Conservation (phyloP, 805 yeast species). For the Wickerhamomyces alni region DNA sequence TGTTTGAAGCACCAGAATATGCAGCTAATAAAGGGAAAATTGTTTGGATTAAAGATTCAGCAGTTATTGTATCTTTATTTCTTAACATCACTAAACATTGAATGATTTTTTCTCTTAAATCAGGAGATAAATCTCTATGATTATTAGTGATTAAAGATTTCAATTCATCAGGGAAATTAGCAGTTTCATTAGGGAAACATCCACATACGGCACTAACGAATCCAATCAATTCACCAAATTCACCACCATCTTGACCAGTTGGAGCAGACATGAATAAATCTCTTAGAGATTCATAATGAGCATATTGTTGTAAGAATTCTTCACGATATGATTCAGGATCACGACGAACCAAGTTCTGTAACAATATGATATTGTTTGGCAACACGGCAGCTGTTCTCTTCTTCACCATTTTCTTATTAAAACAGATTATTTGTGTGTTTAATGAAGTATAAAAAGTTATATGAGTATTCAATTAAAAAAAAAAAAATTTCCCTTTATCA, state of each 20-base stretch:
- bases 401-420: conserved; percentile 79
- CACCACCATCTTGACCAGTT: conserved; percentile 42
- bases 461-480: too few species aligned
- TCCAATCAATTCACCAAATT: conserved; percentile 76
- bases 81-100: conserved; percentile 86
- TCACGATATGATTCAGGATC: conserved; percentile 94
- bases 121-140: conserved; percentile 79
- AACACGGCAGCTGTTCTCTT: conserved; percentile 87
- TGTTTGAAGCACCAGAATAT: conserved; percentile 45
- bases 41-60: conserved; percentile 79
- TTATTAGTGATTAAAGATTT: conserved; percentile 61
- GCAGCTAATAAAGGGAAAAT: conserved; percentile 79
- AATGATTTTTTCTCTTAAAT: conserved; percentile 84
- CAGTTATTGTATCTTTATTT: conserved; percentile 71
- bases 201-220: conserved; percentile 88
- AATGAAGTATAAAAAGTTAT: not conserved
- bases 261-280: conserved; percentile 76
- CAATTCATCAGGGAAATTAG: conserved; percentile 76
- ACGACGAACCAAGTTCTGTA: conserved; percentile 88
- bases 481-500: not conserved
- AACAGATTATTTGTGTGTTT: too few species aligned
- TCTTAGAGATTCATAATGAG: conserved; percentile 86
- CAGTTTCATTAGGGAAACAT: conserved; percentile 87
- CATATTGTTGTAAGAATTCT: conserved; percentile 87
- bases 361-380: conserved; percentile 85